Evolutionary conservation across 2,329 filamentous ascomycete species (phyloP).

Genomic region (Ophiostoma triangulosporum): DNA sequence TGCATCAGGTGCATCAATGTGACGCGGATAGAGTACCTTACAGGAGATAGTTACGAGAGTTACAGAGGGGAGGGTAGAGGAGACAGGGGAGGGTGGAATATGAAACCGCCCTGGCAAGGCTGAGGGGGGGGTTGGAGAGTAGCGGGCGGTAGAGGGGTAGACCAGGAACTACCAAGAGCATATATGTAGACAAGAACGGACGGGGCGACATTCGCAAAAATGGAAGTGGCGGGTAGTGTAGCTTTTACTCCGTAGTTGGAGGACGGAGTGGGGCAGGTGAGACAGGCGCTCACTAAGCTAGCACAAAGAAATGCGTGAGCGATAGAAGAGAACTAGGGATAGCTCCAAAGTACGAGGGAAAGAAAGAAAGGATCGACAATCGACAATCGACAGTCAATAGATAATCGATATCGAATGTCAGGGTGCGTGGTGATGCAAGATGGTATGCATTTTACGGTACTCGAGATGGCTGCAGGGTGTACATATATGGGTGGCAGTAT

Average conservation of each 20-base stretch:
- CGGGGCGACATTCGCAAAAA: no score
- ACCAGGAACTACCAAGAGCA: no score
- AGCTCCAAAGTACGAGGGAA: background rate
- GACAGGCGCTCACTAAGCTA: background rate
- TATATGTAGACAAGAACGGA: no score
- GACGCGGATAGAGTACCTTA: background rate
- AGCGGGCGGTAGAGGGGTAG: background rate
- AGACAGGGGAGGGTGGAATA: background rate
- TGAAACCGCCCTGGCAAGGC: background rate
- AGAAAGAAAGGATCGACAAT: background rate
- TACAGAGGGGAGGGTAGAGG: background rate
- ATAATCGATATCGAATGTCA: background rate
- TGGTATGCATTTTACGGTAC: no score
- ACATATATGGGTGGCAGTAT: no score
- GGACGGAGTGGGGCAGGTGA: background rate
- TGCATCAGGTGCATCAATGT: slow-evolving; percentile 1
- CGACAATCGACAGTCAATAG: background rate
- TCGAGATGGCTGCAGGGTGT: no score
- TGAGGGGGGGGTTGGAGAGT: background rate
- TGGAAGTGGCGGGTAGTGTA: background rate
- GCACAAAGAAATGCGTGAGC: background rate
- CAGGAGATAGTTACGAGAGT: background rate
- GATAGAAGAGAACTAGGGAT: background rate
- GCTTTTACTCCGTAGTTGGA: background rate
- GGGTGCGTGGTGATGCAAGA: no score